phyloP scores from a whole-genome alignment of 257 asterid species.

The Ballota nigra region DNA sequence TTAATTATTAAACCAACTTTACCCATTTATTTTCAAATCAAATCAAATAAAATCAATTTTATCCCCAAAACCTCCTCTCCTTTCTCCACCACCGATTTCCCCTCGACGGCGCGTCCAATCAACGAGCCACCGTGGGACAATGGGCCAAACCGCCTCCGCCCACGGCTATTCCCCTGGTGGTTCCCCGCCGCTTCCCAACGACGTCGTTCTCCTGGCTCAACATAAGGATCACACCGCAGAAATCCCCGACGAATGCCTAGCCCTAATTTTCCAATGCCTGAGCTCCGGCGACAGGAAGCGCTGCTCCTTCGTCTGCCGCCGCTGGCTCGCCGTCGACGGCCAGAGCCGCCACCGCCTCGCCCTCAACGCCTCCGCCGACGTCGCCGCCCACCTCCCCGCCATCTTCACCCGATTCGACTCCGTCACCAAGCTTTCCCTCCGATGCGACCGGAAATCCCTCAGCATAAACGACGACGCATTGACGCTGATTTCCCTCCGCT shows the following conservation, averaged over 20 bases:
- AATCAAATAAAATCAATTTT: too few species aligned
- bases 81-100: not conserved
- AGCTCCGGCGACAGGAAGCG: constrained; percentile 67
- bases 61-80: constrained; percentile 15
- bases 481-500: constrained; percentile 48
- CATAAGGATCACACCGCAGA: constrained; percentile 45
- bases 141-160: constrained; percentile 23
- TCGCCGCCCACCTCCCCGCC: constrained; percentile 34
- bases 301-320: constrained; percentile 62
- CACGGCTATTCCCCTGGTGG: not conserved
- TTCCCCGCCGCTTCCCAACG: constrained; percentile 8
- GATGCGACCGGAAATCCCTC: constrained; percentile 65
- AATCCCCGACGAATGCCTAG: constrained; percentile 80
- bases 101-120: constrained; percentile 20
- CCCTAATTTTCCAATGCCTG: constrained; percentile 63
- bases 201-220: constrained; percentile 9
- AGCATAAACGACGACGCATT: constrained; percentile 63
- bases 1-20: not conserved
- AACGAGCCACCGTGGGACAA: constrained; percentile 14
- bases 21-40: not conserved
- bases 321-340: constrained; percentile 78
- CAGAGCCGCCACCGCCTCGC: constrained; percentile 71
- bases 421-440: constrained; percentile 66
- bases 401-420: constrained; percentile 68
- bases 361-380: constrained; percentile 48